Base-by-base conservation (phyloP, 75 land plant species). In the Isoetes taiwanensis region DNA sequence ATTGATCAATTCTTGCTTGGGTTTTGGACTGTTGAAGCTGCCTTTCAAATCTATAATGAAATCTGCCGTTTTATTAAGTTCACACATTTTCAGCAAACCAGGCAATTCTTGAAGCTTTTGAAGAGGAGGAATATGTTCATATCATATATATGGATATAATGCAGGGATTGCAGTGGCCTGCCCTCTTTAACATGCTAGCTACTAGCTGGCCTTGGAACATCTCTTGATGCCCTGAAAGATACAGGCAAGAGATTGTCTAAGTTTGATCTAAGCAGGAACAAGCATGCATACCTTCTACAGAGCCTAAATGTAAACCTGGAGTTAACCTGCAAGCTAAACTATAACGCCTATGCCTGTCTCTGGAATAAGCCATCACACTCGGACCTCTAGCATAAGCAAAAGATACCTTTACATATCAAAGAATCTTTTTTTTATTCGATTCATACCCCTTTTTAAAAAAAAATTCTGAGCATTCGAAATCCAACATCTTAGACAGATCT, bases 111-210 rank as follows among this genome's bases (percentile, higher is more conserved):
- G 50, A 46, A 23, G 50, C 50, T 6, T 46, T 46, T n/a, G 50
- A 46, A n/a, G 50, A 23, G 8, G 50, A 46, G 50, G 12, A 46
- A 16, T 19, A n/a, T n/a, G 50, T 46, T 23, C 50, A 46, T 23
- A 46, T 46, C 25, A n/a, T 46, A 16, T 19, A 46, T n/a, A 46
- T 46, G 4, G 50, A 46, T 46, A 46, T 46, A 16, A 46, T 46
- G 50, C 50, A 46, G 23, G 50, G 50, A 46, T 19, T 46, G 6
- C 50, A 46, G 50, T 46, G 50, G 50, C 50, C 50, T 6, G 50
- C 50, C 5, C 50, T 46, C n/a, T 46, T 46, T n/a, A 16, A 46
- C 19, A 46, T 46, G 25, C 16, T 46, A 4, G 50, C 50, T 46
- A 19, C 50, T n/a, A 6, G 50, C 12, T 23, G 50, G 50, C 6